These are phyloP conservation scores for Candida vaughaniae DNA, from an alignment of 805 yeast genomes.

Conservation along the genomic window DNA sequence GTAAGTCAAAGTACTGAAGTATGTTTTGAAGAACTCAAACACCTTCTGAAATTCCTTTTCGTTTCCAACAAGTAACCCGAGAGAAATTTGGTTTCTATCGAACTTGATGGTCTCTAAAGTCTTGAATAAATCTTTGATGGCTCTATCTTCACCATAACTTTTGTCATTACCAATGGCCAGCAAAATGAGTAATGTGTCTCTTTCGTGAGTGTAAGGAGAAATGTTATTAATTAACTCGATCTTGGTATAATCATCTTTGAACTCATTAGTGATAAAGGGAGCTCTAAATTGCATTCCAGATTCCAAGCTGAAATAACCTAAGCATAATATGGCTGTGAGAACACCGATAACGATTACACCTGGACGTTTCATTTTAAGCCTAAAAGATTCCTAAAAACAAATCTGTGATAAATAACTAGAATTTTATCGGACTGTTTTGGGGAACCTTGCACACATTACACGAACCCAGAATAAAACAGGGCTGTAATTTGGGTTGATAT, in stretches of 20 bases:
- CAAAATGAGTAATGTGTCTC: conserved; percentile 17
- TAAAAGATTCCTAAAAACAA: too few relatives aligned
- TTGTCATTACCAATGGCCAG: conserved; percentile 25
- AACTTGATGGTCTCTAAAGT: conserved; percentile 24
- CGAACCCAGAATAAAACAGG: too few relatives aligned
- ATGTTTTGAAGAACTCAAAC: conserved; percentile 16
- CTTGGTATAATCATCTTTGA: conserved; percentile 6
- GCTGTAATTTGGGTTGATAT: too few relatives aligned
- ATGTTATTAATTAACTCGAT: conserved; percentile 8
- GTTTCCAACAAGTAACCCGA: conserved; percentile 33
- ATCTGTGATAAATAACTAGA: too few relatives aligned
- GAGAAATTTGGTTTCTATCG: conserved; percentile 10
- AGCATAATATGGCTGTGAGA: not conserved
- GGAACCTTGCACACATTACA: too few relatives aligned
- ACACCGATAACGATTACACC: not conserved
- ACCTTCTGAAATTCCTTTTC: conserved; percentile 23
- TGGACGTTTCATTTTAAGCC: not conserved
- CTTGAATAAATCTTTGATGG: conserved; percentile 31
- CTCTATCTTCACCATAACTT: conserved; percentile 37
- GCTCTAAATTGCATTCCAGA: not conserved
- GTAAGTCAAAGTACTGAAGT: conserved; percentile 5
- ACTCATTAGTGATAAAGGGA: not conserved
- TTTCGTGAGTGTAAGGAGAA: conserved; percentile 4
- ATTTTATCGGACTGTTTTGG: too few relatives aligned
- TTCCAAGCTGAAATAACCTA: not conserved